Evolutionary conservation across 768 basidiomycete genomes (phyloP), one percentile per base, ranked within the genome.

Genomic region (Austroboletus eburneus): DNA sequence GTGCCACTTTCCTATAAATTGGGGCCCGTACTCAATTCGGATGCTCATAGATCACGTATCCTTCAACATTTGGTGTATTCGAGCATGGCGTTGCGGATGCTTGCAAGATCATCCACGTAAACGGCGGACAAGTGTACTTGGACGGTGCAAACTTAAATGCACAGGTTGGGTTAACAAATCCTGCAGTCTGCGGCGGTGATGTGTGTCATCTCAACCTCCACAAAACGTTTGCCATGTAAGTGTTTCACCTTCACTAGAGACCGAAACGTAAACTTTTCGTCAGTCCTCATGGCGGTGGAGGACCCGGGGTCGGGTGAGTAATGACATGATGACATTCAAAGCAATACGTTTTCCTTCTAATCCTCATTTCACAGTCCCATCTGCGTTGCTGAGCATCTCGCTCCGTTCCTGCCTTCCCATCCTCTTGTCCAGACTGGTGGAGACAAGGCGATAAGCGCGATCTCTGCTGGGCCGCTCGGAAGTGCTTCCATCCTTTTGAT

Each of bases 191-290:
- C 58, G 96, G 96, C 39, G 95, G 92, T 43, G 96, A 99, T 66
- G 93, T 99, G 32, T 96, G 93, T 64, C 96, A 99, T 65, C 77
- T 97, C 72, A 99, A 99, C 69, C 74, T 98, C 29, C 96, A 99
- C 75, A 99, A 98, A 72, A 95, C 93, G 2, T 96, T 96, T 63
- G 87, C 92, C 7, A 97, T 96, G 87, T 91, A 61, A 47, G 86
- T 58, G 5, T 22, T 21, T 43, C 34, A 18, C 37, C 20, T 13
- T 39, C 20, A 17, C 35, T 16, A 39, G 21, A 9, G 7, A 32
- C 4, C 18, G 9, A n/a, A 36, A 12, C 34, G 42, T 46, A 12
- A 27, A 46, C 35, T 17, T 32, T 35, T 46, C 45, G 8, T 21
- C 45, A 93, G 90, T 61, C 95, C 95, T 33, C 95, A 98, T 63